Evolutionary conservation across 108 stramenopile species (phyloP).

Genomic region (Nitzschia sp.): DNA sequence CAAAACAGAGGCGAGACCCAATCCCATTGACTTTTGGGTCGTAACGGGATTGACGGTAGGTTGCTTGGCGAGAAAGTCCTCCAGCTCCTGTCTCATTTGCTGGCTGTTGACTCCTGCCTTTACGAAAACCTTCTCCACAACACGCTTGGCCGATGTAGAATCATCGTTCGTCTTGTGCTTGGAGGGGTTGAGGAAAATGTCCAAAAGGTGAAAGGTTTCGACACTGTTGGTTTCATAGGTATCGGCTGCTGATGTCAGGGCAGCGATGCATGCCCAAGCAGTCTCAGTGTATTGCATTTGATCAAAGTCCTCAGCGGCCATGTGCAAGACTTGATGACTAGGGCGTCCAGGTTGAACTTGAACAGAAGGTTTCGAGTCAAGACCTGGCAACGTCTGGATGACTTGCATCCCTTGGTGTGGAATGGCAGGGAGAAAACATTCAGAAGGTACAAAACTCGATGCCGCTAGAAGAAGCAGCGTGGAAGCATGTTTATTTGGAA

Average conservation of each 20-base stretch:
- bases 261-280: conserved; percentile 68
- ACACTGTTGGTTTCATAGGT: conserved; percentile 59
- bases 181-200: conserved; percentile 74
- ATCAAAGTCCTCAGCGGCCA: conserved; percentile 70
- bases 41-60: conserved; percentile 48
- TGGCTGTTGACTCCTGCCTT: conserved; percentile 61
- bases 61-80: conserved; percentile 56
- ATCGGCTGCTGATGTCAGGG: conserved; percentile 68
- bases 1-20: conserved; percentile 58
- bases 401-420: background rate
- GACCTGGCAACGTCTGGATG: background rate
- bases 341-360: no score
- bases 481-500: no score
- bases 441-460: background rate
- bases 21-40: conserved; percentile 73
- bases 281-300: conserved; percentile 78
- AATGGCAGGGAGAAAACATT: background rate
- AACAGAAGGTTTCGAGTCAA: no score
- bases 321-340: conserved; percentile 16
- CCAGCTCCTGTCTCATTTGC: conserved; percentile 51
- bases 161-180: conserved; percentile 69
- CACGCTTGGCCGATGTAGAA: conserved; percentile 62
- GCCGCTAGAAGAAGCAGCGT: background rate
- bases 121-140: conserved; percentile 58
- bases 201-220: conserved; percentile 70